phyloP scores from a whole-genome alignment of 2,329 filamentous ascomycete genomes.

The Penicillium sp. region DNA sequence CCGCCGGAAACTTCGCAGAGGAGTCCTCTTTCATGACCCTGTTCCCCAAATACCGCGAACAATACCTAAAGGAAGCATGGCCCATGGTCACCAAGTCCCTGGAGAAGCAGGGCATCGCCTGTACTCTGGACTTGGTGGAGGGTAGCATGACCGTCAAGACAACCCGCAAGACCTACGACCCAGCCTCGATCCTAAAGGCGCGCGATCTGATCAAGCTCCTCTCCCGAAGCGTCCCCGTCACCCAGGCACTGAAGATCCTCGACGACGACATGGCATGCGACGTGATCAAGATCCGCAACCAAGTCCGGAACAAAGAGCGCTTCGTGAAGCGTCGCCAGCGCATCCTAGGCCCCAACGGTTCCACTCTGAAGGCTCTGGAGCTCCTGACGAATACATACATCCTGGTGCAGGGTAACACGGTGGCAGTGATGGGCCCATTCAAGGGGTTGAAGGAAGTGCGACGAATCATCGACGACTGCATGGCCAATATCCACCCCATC shows the following conservation, averaged over 20 bases:
- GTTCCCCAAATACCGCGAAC: conserved; percentile 95
- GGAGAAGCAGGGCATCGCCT: conserved; percentile 82
- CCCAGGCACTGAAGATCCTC: conserved; percentile 76
- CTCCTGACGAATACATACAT: conserved; percentile 89
- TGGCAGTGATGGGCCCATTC: conserved; percentile 84
- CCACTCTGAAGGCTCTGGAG: conserved; percentile 89
- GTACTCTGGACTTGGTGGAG: conserved; percentile 88
- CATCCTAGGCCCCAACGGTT: conserved; percentile 85
- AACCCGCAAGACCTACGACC: conserved; percentile 85
- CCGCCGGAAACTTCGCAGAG: conserved; percentile 78
- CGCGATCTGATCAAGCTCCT: conserved; percentile 91
- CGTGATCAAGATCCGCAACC: conserved; percentile 88
- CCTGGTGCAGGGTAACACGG: conserved; percentile 93
- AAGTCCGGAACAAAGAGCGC: conserved; percentile 88
- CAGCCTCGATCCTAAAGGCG: conserved; percentile 86
- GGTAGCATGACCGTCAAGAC: conserved; percentile 97
- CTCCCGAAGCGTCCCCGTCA: conserved; percentile 72
- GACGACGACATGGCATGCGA: conserved; percentile 90
- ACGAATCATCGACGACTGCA: conserved; percentile 86
- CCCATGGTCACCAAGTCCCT: conserved; percentile 81
- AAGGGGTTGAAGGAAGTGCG: conserved; percentile 91
- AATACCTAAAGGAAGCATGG: conserved; percentile 90
- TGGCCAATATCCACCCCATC: conserved; percentile 86
- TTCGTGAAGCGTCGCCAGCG: conserved; percentile 93
- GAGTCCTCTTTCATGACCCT: conserved; percentile 81